Evolutionary conservation across 352 stramenopile species (phyloP).

Genomic region (Phytophthora citrophthora): DNA sequence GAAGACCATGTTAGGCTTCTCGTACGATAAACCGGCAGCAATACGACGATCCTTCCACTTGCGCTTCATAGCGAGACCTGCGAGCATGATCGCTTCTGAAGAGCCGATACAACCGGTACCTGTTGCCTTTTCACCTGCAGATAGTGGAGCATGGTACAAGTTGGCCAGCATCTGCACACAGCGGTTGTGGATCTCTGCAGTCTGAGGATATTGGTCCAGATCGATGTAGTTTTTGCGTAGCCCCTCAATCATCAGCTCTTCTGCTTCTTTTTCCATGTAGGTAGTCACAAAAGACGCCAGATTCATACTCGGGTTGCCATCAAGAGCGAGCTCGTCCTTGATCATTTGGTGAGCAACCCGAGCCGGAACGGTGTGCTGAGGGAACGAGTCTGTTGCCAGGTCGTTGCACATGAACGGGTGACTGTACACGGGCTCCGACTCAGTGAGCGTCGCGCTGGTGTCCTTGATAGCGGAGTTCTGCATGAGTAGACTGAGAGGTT

Average conservation of each 20-base stretch:
- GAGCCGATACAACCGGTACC: neutral
- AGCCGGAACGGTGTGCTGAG: neutral
- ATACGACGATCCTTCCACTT: neutral
- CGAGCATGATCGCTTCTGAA: neutral
- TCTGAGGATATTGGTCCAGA: neutral
- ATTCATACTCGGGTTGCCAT: neutral
- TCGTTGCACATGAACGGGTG: neutral
- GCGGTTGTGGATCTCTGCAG: constrained; percentile 1
- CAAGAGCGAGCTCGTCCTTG: neutral
- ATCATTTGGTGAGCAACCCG: neutral
- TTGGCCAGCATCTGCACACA: neutral
- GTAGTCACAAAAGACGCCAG: neutral
- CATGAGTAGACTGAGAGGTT: neutral
- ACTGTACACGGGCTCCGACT: neutral
- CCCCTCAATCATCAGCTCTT: neutral
- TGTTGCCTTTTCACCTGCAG: neutral
- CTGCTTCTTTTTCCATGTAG: neutral
- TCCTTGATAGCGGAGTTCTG: neutral
- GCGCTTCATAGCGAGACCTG: neutral
- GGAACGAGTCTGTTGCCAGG: neutral
- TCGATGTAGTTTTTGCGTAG: neutral
- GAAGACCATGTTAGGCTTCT: neutral
- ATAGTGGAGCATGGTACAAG: neutral
- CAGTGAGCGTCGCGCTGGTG: neutral
- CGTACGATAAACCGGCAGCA: neutral